Base-by-base conservation (phyloP, 169 alveolate species). In the Cyclospora cayetanensis region DNA sequence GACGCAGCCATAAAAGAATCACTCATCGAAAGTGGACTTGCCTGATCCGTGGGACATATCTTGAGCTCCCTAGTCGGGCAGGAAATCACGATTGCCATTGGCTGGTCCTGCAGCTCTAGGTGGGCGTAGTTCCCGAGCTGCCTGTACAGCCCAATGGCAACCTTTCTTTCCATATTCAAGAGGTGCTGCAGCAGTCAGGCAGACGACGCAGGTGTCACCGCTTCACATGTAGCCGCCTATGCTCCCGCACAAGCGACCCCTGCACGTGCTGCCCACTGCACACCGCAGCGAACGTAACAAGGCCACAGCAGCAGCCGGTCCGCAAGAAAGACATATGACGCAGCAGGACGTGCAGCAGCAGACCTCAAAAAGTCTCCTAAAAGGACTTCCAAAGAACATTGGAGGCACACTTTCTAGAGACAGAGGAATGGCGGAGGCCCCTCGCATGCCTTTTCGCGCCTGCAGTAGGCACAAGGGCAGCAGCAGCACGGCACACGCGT, bases 91-190 rank as follows among this genome's bases (percentile, higher is more conserved):
- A 72, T 35, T 20, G 55, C 83, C 34, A 72, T 25, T 7, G 83
- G 83, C 53, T 72, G 83, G 55, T 72, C 83, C 53, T 72, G 83
- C 53, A 72, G 34, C 25, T 37, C 83, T 15, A 72, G 53, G 25
- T 72, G 83, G 7, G 83, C 60, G 35, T 52, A 72, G 39, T 35
- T 39, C n/a, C 46, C 34, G 20, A 72, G 83, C 85, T 86, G 92
- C 12, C 92, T 53, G 55, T 86, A 86, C 72, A 86, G 60, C 41
- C 77, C 92, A 42, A 86, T 42, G 11, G 92, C 92, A 11, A 86
- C 37, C 35, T 86, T 86, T 60, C 50, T 65, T 70, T 86, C 92
- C 55, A 86, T 15, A 27, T 42, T 86, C 31, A 86, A 39, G 74
- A 86, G 50, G 74, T 86, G 92, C 92, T 86, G 92, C 42, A 65